Conservation (phyloP, 768 basidiomycete species). For the Pleurotus eryngii region DNA sequence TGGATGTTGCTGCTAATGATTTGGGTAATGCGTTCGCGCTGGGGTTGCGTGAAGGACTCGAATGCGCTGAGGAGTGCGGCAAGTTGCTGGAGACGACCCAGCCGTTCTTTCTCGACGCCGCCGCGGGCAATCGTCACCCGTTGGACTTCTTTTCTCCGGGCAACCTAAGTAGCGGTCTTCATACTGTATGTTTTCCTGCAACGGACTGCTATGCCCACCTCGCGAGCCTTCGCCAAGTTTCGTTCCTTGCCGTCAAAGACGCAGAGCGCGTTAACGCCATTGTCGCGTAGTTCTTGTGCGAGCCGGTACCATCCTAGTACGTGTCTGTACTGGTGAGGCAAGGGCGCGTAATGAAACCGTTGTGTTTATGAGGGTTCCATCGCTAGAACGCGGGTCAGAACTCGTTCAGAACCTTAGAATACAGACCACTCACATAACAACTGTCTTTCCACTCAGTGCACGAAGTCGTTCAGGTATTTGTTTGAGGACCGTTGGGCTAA, state of each 20-base stretch:
- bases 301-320: conserved; percentile 78
- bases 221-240: conserved; percentile 62
- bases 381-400: conserved; percentile 39
- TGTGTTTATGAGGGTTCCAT: conserved; percentile 88
- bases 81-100: conserved; percentile 47
- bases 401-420: background rate
- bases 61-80: conserved; percentile 36
- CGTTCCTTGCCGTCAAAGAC: conserved; percentile 78
- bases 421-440: conserved; percentile 64
- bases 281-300: conserved; percentile 55
- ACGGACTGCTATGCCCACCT: conserved; percentile 42
- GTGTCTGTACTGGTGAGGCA: conserved; percentile 64
- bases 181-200: background rate
- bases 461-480: conserved; percentile 61
- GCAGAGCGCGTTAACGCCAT: conserved; percentile 60
- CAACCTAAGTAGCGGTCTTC: conserved; percentile 34
- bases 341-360: conserved; percentile 69
- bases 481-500: conserved; percentile 64
- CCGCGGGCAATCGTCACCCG: conserved; percentile 48
- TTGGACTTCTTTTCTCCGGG: conserved; percentile 52
- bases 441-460: conserved; percentile 58
- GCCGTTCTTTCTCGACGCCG: conserved; percentile 54
- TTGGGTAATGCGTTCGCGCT: conserved; percentile 16
- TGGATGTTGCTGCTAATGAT: conserved; percentile 9
- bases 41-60: conserved; percentile 28